These are phyloP conservation scores for Exophiala sp. DNA, from an alignment of 2,329 filamentous ascomycete species.

Conservation along the genomic window DNA sequence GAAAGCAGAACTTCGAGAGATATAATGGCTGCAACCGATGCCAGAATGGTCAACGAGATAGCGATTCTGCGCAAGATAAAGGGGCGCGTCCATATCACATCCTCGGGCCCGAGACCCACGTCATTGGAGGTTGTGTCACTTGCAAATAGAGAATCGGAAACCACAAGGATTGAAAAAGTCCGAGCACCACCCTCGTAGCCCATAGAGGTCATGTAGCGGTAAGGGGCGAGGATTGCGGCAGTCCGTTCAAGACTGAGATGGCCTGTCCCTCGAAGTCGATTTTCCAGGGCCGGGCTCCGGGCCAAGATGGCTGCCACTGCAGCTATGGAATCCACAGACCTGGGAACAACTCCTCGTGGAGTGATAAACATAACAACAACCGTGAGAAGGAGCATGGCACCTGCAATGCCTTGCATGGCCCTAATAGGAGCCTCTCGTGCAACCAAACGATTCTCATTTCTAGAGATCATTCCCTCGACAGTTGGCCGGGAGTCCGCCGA, in stretches of 20 bases:
- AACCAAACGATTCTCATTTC: slow-evolving; percentile 12
- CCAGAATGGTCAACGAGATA: slow-evolving; percentile 14
- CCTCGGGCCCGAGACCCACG: neutral
- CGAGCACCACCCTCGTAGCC: slow-evolving; percentile 11
- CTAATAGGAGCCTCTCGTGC: slow-evolving; percentile 12
- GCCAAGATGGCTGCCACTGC: slow-evolving; percentile 21
- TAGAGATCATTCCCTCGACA: slow-evolving; percentile 13
- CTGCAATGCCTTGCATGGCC: slow-evolving; percentile 20
- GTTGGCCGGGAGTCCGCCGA: neutral
- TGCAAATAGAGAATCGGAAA: slow-evolving; percentile 1
- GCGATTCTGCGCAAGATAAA: slow-evolving; percentile 19
- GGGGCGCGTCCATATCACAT: slow-evolving; percentile 16
- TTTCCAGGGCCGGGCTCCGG: slow-evolving; percentile 16
- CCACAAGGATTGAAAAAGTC: slow-evolving; percentile 15
- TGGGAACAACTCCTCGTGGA: slow-evolving; percentile 19
- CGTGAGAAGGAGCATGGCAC: slow-evolving; percentile 11
- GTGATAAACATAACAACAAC: slow-evolving; percentile 13
- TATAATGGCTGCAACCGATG: slow-evolving; percentile 15
- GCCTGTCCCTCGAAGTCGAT: slow-evolving; percentile 13
- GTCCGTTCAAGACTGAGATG: slow-evolving; percentile 13
- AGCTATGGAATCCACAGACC: slow-evolving; percentile 20
- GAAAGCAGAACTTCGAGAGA: slow-evolving; percentile 17
- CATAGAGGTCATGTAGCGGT: slow-evolving; percentile 13
- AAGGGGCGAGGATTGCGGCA: slow-evolving; percentile 4
- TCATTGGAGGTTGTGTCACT: neutral